Evolutionary conservation across 805 yeast species (phyloP), one percentile per base, ranked within the genome.

Genomic region (Saccharomyces jurei): DNA sequence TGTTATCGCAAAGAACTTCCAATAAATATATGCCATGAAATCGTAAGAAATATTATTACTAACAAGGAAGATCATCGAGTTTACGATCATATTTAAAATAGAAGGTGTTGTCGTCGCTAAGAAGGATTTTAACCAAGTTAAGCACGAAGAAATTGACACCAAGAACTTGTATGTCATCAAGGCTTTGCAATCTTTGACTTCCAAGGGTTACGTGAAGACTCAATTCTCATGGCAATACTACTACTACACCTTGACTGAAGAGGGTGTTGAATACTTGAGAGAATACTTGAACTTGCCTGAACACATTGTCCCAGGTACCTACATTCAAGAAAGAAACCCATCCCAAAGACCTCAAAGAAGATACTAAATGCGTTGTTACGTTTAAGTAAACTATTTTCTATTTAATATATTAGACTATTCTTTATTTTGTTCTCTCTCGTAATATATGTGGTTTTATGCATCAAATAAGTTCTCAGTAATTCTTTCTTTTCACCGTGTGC

Each of bases 201-300:
- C 99, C 63, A 89, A 87, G 80, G 99, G 99, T 78, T 94, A 74
- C 86, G 98, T 94, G 79, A 90, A 92, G 89, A 94, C 99, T 72
- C 98, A 90, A 82, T 94, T 92, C 87, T 92, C 98, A 74, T 94
- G 99, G 99, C 97, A 91, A 86, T 89, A 89, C 86, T 94, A 94
- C 83, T 94, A 94, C 96, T 94, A 94, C 95, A 89, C 99, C 83
- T 87, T 94, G 77, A 94, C 98, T 76, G 98, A 94, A 76, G 97
- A 89, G 81, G 99, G 99, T 86, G 92, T 94, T 66, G 96, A 90
- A 76, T 94, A 82, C 87, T 87, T 94, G 75, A 88, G 97, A 82
- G 90, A 89, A 77, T 94, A 90, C 89, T 87, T 94, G 79, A 90
- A 91, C 86, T 84, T 94, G 72, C 99, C 99, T 81, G 96, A 88